A percentile compares a stretch with the other conserved stretches of the same genome.
phyloP scores from a whole-genome alignment of 257 asterid genomes.

The Linderniella brevidens region DNA sequence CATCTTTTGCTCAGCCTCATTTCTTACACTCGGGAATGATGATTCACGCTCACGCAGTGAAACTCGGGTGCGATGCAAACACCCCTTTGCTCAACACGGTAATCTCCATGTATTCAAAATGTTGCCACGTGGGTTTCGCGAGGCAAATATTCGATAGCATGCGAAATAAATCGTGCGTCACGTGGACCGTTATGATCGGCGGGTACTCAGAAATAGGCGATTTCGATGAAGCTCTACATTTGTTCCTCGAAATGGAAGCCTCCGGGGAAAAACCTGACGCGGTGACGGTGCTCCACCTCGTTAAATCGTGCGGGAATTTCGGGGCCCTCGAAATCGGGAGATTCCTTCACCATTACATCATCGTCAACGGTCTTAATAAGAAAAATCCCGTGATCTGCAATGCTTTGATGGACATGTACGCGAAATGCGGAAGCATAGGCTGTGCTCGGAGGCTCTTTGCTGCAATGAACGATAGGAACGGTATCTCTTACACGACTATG shows the following conservation, averaged over 20 bases:
- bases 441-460: conserved; percentile 37
- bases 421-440: conserved; percentile 48
- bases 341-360: conserved; percentile 31
- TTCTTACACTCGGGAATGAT: conserved; percentile 22
- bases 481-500: conserved; percentile 64
- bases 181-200: conserved; percentile 69
- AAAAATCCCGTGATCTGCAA: conserved; percentile 29
- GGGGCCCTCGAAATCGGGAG: conserved; percentile 54
- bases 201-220: conserved; percentile 43
- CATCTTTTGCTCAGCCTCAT: conserved; percentile 27
- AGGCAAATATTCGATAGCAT: conserved; percentile 35
- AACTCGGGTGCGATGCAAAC: conserved; percentile 26
- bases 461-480: conserved; percentile 20
- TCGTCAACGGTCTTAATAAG: conserved; percentile 30
- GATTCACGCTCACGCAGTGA: conserved; percentile 31
- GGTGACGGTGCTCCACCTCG: conserved; percentile 35
- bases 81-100: conserved; percentile 41
- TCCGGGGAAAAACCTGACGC: conserved; percentile 44
- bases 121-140: conserved; percentile 33
- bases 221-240: conserved; percentile 25
- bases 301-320: conserved; percentile 48
- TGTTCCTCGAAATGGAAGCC: conserved; percentile 43
- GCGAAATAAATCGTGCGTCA: conserved; percentile 29
- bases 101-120: conserved; percentile 45
- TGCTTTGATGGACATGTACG: conserved; percentile 61